Conservation (phyloP, 257 asterid species). For the Solanum tacnaense region DNA sequence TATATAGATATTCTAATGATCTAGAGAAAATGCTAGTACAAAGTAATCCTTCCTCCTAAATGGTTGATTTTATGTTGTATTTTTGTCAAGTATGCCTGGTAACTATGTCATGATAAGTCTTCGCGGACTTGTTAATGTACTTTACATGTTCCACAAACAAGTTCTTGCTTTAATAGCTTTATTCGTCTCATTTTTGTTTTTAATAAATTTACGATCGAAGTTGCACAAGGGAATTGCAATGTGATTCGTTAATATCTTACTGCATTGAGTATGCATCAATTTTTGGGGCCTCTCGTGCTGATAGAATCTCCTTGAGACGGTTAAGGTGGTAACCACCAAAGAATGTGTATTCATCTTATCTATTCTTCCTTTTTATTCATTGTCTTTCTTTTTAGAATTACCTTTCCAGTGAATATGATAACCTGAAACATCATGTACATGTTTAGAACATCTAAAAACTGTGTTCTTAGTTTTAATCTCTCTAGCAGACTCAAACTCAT, state of each 20-base stretch:
- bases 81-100: not conserved
- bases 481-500: not conserved
- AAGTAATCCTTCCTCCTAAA: not conserved
- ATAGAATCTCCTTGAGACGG: conserved; percentile 62
- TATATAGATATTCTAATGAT: not conserved
- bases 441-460: not conserved
- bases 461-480: not conserved
- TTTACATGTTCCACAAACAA: not conserved
- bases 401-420: not conserved
- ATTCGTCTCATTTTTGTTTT: not conserved
- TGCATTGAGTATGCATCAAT: conserved; percentile 80
- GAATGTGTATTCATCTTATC: not conserved
- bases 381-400: not conserved
- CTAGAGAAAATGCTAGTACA: not conserved
- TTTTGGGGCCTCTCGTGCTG: conserved; percentile 69
- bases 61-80: not conserved
- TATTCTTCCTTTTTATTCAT: not conserved
- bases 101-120: not conserved
- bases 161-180: not conserved
- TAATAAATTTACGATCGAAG: not conserved
- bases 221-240: not conserved
- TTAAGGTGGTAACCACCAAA: conserved; percentile 29
- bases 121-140: not conserved
- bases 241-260: not conserved
- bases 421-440: not conserved